Evolutionary conservation across 2,329 filamentous ascomycete genomes (phyloP).

Genomic region (Penicillium decumbens): DNA sequence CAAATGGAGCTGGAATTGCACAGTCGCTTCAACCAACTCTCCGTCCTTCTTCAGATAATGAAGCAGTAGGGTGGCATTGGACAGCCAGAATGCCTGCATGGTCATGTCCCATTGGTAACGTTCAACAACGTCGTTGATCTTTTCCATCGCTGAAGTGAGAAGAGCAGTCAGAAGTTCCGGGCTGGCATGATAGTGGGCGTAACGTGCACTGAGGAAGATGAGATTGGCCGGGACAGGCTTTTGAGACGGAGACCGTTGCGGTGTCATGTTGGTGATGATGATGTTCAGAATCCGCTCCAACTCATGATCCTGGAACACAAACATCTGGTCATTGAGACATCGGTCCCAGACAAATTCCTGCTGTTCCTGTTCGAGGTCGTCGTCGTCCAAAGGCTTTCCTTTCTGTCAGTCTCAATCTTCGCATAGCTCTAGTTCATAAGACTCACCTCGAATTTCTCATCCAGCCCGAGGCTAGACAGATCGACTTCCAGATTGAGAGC

Average conservation of each 20-base stretch:
- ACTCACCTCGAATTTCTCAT: slow-evolving; percentile 85
- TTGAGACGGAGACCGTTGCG: slow-evolving; percentile 89
- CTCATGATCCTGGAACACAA: slow-evolving; percentile 95
- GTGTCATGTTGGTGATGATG: slow-evolving; percentile 96
- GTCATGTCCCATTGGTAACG: slow-evolving; percentile 99
- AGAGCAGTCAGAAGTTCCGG: slow-evolving; percentile 75
- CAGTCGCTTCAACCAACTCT: slow-evolving; percentile 73
- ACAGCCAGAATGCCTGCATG: slow-evolving; percentile 97
- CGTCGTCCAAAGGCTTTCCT: slow-evolving; percentile 63
- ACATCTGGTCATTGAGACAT: slow-evolving; percentile 98
- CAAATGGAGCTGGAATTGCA: slow-evolving; percentile 86
- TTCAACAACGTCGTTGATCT: slow-evolving; percentile 96
- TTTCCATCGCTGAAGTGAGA: slow-evolving; percentile 81
- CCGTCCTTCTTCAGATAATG: slow-evolving; percentile 95
- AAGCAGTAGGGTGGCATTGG: slow-evolving; percentile 88
- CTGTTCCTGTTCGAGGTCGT: slow-evolving; percentile 80
- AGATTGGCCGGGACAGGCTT: slow-evolving; percentile 97
- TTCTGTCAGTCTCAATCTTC: background rate
- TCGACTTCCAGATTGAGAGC: slow-evolving; percentile 95
- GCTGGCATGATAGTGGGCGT: slow-evolving; percentile 94
- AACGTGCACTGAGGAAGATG: slow-evolving; percentile 89
- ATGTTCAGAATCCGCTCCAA: slow-evolving; percentile 89
- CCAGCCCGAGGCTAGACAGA: slow-evolving; percentile 87
- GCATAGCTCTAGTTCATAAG: background rate
- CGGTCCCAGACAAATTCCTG: slow-evolving; percentile 95